phyloP scores from a whole-genome alignment of 257 asterid species.

The Ballota nigra region DNA sequence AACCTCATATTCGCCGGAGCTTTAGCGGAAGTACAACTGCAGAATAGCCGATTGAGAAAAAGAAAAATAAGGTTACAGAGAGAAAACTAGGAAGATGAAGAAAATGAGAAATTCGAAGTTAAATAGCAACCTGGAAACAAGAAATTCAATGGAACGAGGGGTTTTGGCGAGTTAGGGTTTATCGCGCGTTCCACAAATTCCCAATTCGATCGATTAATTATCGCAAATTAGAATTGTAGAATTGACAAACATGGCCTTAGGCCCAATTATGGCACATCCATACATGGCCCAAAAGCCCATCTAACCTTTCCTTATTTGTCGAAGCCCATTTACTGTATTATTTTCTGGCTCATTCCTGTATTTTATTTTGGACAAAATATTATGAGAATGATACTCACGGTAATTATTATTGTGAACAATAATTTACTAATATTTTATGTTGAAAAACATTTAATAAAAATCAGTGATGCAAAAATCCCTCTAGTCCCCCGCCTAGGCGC shows the following conservation, averaged over 20 bases:
- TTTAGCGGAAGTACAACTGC: background rate
- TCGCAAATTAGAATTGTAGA: background rate
- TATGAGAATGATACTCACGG: no score
- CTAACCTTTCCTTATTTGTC: background rate
- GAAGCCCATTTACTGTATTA: background rate
- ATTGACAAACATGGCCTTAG: background rate
- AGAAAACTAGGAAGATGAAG: background rate
- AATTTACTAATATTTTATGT: no score
- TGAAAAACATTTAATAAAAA: no score
- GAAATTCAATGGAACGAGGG: background rate
- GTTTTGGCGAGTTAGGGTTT: slow-evolving; percentile 26
- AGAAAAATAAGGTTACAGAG: slow-evolving; percentile 9
- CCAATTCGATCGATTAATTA: background rate
- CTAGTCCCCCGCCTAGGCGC: no score
- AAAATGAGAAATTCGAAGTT: background rate
- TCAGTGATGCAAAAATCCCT: no score
- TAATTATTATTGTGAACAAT: no score
- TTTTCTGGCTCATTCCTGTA: background rate
- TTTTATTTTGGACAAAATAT: no score
- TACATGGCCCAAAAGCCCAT: background rate
- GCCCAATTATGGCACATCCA: background rate
- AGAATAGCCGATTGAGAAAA: slow-evolving; percentile 4
- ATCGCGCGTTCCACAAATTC: background rate
- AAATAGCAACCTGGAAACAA: background rate
- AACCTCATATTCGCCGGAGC: slow-evolving; percentile 28